A percentile compares a stretch with the other conserved stretches of the same genome.
Evolutionary conservation across 306 rosid species (phyloP).

Genomic region (Oemleria cerasiformis): DNA sequence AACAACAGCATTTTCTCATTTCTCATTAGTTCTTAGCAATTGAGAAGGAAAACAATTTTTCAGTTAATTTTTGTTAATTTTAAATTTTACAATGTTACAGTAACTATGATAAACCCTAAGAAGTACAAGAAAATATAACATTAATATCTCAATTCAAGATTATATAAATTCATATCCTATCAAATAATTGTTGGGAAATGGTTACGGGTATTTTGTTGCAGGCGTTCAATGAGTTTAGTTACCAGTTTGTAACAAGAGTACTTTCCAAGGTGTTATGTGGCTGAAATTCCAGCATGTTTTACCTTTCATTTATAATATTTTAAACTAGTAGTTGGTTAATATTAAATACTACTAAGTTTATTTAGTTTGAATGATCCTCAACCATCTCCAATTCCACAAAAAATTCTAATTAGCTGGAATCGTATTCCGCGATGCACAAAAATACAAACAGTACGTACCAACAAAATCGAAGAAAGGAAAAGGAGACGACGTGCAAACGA

Average conservation of each 20-base stretch:
- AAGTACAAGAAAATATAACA: too few relatives aligned
- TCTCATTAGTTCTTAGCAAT: neutral
- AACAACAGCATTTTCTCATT: neutral
- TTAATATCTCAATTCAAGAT: neutral
- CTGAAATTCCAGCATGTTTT: too few relatives aligned
- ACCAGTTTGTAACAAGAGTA: neutral
- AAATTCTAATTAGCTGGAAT: neutral
- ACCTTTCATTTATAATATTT: too few relatives aligned
- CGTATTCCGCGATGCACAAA: neutral
- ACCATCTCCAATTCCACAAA: neutral
- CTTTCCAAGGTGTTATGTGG: neutral
- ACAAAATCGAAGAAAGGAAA: neutral
- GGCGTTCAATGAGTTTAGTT: neutral
- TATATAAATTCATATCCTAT: neutral
- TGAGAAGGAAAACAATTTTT: neutral
- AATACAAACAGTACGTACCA: neutral
- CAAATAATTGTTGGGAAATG: neutral
- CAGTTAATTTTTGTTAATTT: too few relatives aligned
- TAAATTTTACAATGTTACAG: too few relatives aligned
- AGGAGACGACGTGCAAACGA: constrained; percentile 11
- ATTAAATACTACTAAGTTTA: neutral
- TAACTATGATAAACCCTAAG: neutral
- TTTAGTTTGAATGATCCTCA: neutral
- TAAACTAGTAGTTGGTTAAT: too few relatives aligned
- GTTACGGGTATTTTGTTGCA: neutral